Conservation (phyloP, 2,329 filamentous ascomycete genomes). For the Xylariaceae sp. region DNA sequence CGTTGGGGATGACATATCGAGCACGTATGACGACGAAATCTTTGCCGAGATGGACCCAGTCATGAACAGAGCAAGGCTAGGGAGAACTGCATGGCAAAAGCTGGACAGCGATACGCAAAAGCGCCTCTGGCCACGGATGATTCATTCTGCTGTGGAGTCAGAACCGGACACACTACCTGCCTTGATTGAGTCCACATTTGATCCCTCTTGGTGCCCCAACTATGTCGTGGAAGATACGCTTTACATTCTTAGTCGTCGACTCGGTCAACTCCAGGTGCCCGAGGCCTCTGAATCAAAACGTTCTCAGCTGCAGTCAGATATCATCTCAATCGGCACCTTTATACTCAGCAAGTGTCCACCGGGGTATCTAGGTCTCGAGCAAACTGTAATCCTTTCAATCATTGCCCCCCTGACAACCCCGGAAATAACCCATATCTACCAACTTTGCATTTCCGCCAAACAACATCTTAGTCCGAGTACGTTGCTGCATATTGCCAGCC, state of each 20-base stretch:
- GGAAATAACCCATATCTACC: conserved; percentile 17
- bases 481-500: conserved; percentile 42
- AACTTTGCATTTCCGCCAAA: conserved; percentile 20
- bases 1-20: background rate
- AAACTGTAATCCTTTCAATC: conserved; percentile 21
- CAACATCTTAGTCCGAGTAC: conserved; percentile 35
- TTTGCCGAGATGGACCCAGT: background rate
- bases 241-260: conserved; percentile 22
- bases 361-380: conserved; percentile 23
- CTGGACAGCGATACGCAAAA: conserved; percentile 20
- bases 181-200: conserved; percentile 26
- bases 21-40: background rate
- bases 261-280: background rate
- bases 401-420: conserved; percentile 8
- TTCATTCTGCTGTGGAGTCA: conserved; percentile 21
- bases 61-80: conserved; percentile 7
- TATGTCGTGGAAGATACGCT: conserved; percentile 30
- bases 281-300: background rate
- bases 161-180: conserved; percentile 17
- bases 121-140: conserved; percentile 25
- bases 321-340: conserved; percentile 19
- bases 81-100: conserved; percentile 26
- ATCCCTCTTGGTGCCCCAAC: conserved; percentile 27
- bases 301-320: conserved; percentile 1
- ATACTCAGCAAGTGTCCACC: conserved; percentile 23